A percentile compares a stretch with the other conserved stretches of the same genome.
Conservation (phyloP, 2,329 filamentous ascomycete species). For the Diaporthe eres region DNA sequence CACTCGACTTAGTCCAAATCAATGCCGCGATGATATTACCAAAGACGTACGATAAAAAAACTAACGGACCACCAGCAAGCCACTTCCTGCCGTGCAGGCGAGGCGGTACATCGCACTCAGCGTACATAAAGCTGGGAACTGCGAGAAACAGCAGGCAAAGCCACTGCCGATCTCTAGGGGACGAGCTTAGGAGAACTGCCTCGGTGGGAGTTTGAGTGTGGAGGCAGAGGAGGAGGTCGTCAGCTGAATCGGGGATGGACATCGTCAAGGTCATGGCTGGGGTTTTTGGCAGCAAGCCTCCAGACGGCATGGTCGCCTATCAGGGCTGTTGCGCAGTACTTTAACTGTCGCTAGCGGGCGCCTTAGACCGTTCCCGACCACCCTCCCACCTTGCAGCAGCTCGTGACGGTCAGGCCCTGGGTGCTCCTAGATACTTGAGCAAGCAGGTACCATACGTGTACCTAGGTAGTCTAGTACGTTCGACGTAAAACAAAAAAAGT, state of each 20-base stretch:
- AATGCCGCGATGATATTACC: neutral
- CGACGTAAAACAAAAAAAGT: neutral
- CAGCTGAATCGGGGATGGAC: conserved; percentile 17
- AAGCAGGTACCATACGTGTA: neutral
- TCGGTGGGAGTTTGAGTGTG: neutral
- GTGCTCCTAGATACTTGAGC: neutral
- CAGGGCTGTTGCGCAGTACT: neutral
- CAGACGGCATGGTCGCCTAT: neutral
- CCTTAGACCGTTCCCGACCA: neutral
- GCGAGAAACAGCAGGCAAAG: neutral
- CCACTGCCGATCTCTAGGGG: neutral
- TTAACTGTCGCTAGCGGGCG: neutral
- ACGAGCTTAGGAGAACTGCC: neutral
- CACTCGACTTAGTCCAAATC: neutral
- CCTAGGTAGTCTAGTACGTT: too few relatives aligned
- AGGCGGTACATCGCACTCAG: neutral
- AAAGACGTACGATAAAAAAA: neutral
- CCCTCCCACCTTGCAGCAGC: neutral
- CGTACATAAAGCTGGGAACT: neutral
- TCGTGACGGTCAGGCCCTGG: neutral
- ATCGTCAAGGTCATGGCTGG: neutral
- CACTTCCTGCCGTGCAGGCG: neutral
- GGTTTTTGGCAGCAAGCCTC: conserved; percentile 4
- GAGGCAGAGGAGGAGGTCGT: neutral
- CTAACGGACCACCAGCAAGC: neutral